Conservation (phyloP, 768 basidiomycete species). For the Amanita polypyramis region DNA sequence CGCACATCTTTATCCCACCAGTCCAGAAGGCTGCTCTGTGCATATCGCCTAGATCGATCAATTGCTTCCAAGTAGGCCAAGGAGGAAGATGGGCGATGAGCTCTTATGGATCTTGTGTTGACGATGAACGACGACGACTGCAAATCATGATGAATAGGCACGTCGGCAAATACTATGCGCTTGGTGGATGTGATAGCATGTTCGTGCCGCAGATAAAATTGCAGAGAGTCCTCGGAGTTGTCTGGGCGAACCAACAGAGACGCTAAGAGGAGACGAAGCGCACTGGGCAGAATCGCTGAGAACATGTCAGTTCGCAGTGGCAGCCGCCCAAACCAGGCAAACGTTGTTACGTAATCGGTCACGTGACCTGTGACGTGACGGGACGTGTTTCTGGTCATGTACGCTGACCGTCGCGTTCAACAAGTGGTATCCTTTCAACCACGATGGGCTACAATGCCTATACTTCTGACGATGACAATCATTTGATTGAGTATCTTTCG, state of each 20-base stretch:
- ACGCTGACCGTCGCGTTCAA: no score
- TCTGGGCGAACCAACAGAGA: slow-evolving; percentile 24
- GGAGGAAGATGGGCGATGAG: slow-evolving; percentile 32
- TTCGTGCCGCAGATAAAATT: slow-evolving; percentile 46
- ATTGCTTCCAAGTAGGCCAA: slow-evolving; percentile 20
- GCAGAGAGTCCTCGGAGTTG: slow-evolving; percentile 16
- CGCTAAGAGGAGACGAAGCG: slow-evolving; percentile 18
- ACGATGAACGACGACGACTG: slow-evolving; percentile 21
- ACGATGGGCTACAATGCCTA: slow-evolving; percentile 18
- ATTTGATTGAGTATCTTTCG: slow-evolving; percentile 38
- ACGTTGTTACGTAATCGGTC: no score
- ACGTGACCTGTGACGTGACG: not conserved
- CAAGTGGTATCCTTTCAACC: not conserved
- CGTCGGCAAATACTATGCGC: slow-evolving; percentile 40
- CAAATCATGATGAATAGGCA: slow-evolving; percentile 18
- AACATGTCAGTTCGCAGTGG: slow-evolving; percentile 4
- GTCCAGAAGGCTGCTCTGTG: slow-evolving; percentile 20
- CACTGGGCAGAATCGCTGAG: slow-evolving; percentile 2
- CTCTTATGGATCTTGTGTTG: slow-evolving; percentile 22
- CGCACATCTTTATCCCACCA: slow-evolving; percentile 54
- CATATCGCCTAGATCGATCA: slow-evolving; percentile 21
- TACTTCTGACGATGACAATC: slow-evolving; percentile 28
- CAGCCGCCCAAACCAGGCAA: no score
- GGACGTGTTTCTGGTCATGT: not conserved
- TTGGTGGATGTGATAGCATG: slow-evolving; percentile 33